A percentile compares a stretch with the other conserved stretches of the same genome.
Conservation (phyloP, 495 filamentous ascomycete genomes). For the Penicillium pulvis region DNA sequence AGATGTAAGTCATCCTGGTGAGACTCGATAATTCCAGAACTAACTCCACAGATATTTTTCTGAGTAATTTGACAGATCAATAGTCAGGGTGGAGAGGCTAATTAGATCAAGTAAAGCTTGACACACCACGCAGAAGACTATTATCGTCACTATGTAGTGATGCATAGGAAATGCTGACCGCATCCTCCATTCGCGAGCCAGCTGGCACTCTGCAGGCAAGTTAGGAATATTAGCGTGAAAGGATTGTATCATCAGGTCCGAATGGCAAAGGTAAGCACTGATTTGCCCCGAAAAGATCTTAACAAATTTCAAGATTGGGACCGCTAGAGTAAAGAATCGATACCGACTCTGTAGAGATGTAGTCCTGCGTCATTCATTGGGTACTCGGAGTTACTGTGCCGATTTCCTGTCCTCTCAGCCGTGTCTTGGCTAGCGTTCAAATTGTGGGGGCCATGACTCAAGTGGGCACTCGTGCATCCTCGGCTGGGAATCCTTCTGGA, state of each 20-base stretch:
- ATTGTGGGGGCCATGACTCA: slow-evolving; percentile 10
- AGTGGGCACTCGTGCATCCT: neutral
- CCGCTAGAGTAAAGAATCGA: too few relatives aligned
- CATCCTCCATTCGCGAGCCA: neutral
- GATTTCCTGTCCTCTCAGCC: slow-evolving; percentile 4
- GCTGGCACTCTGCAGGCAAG: neutral
- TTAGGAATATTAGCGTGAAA: too few relatives aligned
- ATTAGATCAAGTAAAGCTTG: neutral
- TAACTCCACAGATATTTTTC: neutral
- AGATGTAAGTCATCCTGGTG: too few relatives aligned
- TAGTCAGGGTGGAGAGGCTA: neutral
- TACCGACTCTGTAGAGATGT: neutral
- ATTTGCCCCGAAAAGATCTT: too few relatives aligned
- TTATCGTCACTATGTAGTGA: neutral
- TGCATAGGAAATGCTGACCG: neutral
- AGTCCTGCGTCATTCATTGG: neutral
- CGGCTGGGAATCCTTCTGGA: slow-evolving; percentile 22
- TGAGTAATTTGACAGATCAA: neutral
- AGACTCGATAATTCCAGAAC: neutral
- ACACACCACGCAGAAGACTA: neutral
- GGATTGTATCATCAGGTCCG: too few relatives aligned
- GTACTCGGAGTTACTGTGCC: neutral
- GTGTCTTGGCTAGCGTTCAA: slow-evolving; percentile 3
- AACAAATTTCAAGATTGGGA: too few relatives aligned
- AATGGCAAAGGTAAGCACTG: too few relatives aligned